Percentiles rank a stretch among this genome's conserved stretches.
Conservation (phyloP, 2,329 filamentous ascomycete genomes). For the Fusarium nelsonii region DNA sequence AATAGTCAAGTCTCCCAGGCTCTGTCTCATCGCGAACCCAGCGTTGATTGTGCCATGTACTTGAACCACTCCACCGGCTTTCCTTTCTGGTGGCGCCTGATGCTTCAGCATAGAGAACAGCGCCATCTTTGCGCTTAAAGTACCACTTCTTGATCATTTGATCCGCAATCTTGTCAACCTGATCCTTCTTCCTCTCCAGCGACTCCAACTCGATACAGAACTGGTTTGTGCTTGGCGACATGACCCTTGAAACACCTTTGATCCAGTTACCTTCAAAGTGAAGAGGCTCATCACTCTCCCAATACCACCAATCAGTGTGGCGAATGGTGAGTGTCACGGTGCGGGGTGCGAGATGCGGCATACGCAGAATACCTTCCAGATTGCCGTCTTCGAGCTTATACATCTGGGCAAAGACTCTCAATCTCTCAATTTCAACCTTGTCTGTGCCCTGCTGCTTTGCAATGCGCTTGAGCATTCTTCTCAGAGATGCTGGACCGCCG, state of each 20-base stretch:
- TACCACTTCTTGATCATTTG: conserved; percentile 43
- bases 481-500: background rate
- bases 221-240: conserved; percentile 54
- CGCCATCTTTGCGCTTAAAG: conserved; percentile 50
- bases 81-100: conserved; percentile 43
- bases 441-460: conserved; percentile 37
- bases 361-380: conserved; percentile 47
- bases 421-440: conserved; percentile 46
- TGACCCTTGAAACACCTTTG: conserved; percentile 12
- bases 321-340: conserved; percentile 60
- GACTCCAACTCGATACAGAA: conserved; percentile 63
- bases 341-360: conserved; percentile 51
- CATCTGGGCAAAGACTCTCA: conserved; percentile 60
- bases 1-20: conserved; percentile 57
- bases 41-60: conserved; percentile 54
- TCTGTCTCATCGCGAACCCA: conserved; percentile 60
- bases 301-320: conserved; percentile 56
- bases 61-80: conserved; percentile 59
- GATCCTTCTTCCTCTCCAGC: conserved; percentile 57
- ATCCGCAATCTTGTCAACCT: conserved; percentile 59
- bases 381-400: conserved; percentile 52
- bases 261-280: conserved; percentile 56
- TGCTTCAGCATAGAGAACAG: conserved; percentile 49
- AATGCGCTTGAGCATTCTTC: conserved; percentile 31
- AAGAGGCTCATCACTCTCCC: conserved; percentile 46